These are phyloP conservation scores for Daedaleopsis sinensis DNA, from an alignment of 768 basidiomycete genomes.

Conservation along the genomic window DNA sequence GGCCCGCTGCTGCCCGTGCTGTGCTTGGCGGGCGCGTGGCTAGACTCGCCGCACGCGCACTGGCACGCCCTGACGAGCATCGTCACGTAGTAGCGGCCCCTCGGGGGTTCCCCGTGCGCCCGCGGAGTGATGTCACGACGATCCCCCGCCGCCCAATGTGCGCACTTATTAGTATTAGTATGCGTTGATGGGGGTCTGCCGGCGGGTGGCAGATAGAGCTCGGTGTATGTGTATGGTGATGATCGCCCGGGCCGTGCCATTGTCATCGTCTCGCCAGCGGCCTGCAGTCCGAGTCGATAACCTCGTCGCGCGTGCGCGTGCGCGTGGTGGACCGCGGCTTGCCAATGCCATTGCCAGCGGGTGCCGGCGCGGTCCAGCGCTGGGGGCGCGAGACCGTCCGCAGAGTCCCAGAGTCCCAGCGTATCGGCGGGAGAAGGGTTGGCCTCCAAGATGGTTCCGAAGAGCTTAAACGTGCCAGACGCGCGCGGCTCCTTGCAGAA, in stretches of 20 bases:
- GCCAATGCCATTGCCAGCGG: constrained; percentile 11
- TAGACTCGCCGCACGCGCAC: constrained; percentile 1
- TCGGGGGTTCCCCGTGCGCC: constrained; percentile 5
- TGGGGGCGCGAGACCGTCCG: neutral
- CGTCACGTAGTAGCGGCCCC: neutral
- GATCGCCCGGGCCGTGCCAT: constrained; percentile 2
- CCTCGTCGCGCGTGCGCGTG: neutral
- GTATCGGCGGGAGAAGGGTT: neutral
- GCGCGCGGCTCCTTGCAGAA: constrained; percentile 4
- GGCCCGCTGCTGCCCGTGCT: neutral
- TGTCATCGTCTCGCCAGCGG: no score
- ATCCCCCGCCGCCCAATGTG: constrained; percentile 17
- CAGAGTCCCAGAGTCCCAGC: no score
- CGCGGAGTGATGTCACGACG: constrained; percentile 19
- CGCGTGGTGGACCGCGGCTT: neutral
- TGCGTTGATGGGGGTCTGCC: neutral
- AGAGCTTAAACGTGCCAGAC: constrained; percentile 11
- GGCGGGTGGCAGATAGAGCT: neutral
- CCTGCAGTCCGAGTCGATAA: no score
- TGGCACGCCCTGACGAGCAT: neutral
- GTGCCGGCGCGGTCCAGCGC: constrained; percentile 14
- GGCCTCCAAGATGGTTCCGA: constrained; percentile 11
- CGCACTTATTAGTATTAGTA: no score
- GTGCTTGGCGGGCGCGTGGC: constrained; percentile 6
- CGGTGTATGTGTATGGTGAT: neutral